These are phyloP conservation scores for Suillus variegatus DNA, from an alignment of 768 basidiomycete species.

Conservation along the genomic window DNA sequence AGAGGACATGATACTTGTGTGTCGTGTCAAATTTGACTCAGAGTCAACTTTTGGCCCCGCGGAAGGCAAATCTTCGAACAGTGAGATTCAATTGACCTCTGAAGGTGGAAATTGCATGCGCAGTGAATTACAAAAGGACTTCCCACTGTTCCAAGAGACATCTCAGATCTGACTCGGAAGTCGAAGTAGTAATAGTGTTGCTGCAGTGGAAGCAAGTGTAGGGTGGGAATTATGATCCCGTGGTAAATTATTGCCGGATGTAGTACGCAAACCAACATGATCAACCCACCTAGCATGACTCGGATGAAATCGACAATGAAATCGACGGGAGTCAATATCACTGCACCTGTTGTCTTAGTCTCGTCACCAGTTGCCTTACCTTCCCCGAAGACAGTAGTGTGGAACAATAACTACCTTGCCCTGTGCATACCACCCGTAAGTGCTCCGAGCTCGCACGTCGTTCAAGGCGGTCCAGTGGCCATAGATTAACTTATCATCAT, in stretches of 20 bases:
- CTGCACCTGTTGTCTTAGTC: background rate
- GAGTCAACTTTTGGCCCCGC: background rate
- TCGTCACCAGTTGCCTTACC: background rate
- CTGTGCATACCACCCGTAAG: background rate
- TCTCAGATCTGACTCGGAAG: background rate
- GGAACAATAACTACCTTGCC: background rate
- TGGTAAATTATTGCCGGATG: background rate
- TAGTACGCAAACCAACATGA: background rate
- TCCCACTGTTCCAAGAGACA: background rate
- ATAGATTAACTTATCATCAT: slow-evolving; percentile 13
- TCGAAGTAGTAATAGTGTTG: background rate
- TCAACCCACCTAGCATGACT: no score
- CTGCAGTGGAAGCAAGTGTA: background rate
- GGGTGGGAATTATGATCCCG: background rate
- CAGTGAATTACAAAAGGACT: background rate
- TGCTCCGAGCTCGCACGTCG: background rate
- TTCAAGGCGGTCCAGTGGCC: background rate
- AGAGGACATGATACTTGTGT: background rate
- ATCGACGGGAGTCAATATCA: background rate
- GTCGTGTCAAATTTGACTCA: background rate
- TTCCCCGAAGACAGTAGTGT: background rate
- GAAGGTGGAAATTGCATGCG: background rate
- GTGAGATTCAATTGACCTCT: background rate
- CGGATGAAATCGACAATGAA: background rate
- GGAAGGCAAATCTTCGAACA: background rate